These are phyloP conservation scores for Candida golubevii DNA, from an alignment of 805 yeast species.

Conservation along the genomic window DNA sequence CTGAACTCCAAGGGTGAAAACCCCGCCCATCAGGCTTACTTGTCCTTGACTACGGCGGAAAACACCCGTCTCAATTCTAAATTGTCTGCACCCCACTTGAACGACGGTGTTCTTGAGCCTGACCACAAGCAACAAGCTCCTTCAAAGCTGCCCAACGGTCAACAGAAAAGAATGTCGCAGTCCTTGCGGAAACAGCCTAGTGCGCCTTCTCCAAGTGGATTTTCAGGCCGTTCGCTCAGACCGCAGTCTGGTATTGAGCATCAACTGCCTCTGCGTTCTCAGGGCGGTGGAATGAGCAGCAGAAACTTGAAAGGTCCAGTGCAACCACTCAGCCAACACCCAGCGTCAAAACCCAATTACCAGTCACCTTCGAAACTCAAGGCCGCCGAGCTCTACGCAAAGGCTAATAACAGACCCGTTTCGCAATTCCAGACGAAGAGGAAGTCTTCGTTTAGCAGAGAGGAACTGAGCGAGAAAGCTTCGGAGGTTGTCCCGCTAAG, in stretches of 20 bases:
- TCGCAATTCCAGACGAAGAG: slow-evolving; percentile 38
- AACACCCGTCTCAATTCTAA: slow-evolving; percentile 71
- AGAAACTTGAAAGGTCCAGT: slow-evolving; percentile 21
- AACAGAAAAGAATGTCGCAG: slow-evolving; percentile 22
- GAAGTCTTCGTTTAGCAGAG: slow-evolving; percentile 58
- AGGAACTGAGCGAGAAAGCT: slow-evolving; percentile 4
- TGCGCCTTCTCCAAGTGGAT: slow-evolving; percentile 13
- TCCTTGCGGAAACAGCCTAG: slow-evolving; percentile 27
- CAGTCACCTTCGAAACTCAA: slow-evolving; percentile 35
- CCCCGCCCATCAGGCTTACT: slow-evolving; percentile 60
- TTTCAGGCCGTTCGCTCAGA: slow-evolving; percentile 29
- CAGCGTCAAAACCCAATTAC: slow-evolving; percentile 34
- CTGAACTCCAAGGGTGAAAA: slow-evolving; percentile 7
- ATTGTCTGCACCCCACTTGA: slow-evolving; percentile 40
- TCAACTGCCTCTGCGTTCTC: slow-evolving; percentile 1
- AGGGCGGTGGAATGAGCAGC: slow-evolving; percentile 25
- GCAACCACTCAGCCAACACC: slow-evolving; percentile 30
- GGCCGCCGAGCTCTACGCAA: slow-evolving; percentile 54
- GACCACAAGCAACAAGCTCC: slow-evolving; percentile 8
- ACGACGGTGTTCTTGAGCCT: slow-evolving; percentile 14
- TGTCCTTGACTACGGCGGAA: slow-evolving; percentile 72
- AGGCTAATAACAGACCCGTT: slow-evolving; percentile 42
- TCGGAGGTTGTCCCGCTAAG: slow-evolving; percentile 1
- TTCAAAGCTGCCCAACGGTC: slow-evolving; percentile 4
- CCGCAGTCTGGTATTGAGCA: slow-evolving; percentile 26